These are phyloP conservation scores for Lactarius quietus DNA, from an alignment of 768 basidiomycete genomes.

Conservation along the genomic window DNA sequence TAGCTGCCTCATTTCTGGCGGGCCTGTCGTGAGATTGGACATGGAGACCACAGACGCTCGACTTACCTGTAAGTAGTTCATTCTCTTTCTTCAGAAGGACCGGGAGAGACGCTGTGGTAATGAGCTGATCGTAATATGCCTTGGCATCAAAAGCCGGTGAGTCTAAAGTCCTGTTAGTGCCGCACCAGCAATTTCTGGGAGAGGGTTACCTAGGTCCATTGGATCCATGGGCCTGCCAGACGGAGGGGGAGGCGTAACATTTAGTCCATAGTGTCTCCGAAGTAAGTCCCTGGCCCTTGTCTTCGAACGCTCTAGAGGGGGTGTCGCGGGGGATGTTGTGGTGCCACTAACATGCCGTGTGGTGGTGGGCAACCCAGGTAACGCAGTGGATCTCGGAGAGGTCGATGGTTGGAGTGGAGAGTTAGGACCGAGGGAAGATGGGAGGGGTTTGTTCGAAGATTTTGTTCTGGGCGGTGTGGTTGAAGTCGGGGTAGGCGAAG, in stretches of 20 bases:
- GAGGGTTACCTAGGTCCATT: slow-evolving; percentile 69
- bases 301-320: slow-evolving; percentile 28
- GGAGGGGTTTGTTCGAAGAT: slow-evolving; percentile 15
- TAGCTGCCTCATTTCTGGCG: slow-evolving; percentile 76
- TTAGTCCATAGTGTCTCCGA: slow-evolving; percentile 84
- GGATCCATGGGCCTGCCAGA: slow-evolving; percentile 59
- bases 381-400: background rate
- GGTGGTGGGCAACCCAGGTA: background rate
- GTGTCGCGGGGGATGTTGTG: slow-evolving; percentile 9
- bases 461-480: slow-evolving; percentile 18
- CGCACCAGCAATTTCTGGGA: background rate
- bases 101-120: slow-evolving; percentile 74
- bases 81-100: slow-evolving; percentile 76
- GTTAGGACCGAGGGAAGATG: slow-evolving; percentile 22
- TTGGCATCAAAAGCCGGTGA: slow-evolving; percentile 80
- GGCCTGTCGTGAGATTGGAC: background rate
- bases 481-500: slow-evolving; percentile 6
- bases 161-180: slow-evolving; percentile 44
- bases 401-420: slow-evolving; percentile 12
- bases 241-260: slow-evolving; percentile 66
- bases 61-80: slow-evolving; percentile 66
- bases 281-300: slow-evolving; percentile 67
- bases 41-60: background rate
- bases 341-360: slow-evolving; percentile 2
- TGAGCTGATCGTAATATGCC: slow-evolving; percentile 80